Evolutionary conservation across 1,139 yeast species (phyloP).

Genomic region (Saccharomyces uvarum): DNA sequence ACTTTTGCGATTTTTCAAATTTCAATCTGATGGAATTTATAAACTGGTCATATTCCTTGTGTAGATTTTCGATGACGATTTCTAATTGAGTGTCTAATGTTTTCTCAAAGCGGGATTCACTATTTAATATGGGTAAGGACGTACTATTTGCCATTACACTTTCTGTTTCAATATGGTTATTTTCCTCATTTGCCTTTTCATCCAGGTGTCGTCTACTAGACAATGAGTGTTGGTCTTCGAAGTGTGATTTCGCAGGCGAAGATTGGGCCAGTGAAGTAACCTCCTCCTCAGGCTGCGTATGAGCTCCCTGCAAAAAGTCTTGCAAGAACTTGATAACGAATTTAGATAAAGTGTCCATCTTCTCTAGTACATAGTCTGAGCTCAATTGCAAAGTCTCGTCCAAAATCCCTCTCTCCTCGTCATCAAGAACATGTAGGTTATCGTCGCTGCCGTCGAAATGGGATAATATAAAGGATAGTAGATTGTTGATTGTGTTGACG

Average conservation of each 20-base stretch:
- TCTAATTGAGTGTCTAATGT: slow-evolving; percentile 23
- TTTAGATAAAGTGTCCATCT: slow-evolving; percentile 28
- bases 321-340: slow-evolving; percentile 22
- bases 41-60: slow-evolving; percentile 27
- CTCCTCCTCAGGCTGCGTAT: neutral
- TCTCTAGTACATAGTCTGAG: slow-evolving; percentile 30
- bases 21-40: slow-evolving; percentile 22
- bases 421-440: slow-evolving; percentile 14
- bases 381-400: slow-evolving; percentile 26
- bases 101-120: neutral
- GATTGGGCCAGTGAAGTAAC: neutral
- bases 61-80: slow-evolving; percentile 24
- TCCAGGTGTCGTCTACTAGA: neutral
- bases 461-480: slow-evolving; percentile 22
- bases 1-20: slow-evolving; percentile 15
- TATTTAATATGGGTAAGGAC: neutral
- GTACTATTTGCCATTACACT: neutral
- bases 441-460: slow-evolving; percentile 3
- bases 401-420: slow-evolving; percentile 28
- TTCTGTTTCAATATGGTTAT: neutral
- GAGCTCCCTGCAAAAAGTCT: neutral
- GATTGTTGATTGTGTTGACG: slow-evolving; percentile 26
- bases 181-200: neutral
- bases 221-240: neutral
- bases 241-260: neutral